Evolutionary conservation across 805 yeast genomes (phyloP).

Genomic region (Jamesozyma hellenica): DNA sequence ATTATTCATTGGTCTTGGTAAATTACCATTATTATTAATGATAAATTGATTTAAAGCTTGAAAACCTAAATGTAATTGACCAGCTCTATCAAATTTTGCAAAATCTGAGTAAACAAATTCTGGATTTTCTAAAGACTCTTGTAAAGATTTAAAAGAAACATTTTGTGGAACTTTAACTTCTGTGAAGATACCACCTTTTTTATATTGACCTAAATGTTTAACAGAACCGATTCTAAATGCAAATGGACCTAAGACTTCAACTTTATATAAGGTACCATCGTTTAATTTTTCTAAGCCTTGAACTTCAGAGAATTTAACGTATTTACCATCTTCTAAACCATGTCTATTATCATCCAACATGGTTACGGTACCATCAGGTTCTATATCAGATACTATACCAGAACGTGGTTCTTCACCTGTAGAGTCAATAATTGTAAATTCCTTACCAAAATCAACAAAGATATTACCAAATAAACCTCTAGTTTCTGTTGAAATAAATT

Average conservation of each 20-base stretch:
- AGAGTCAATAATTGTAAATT: constrained; percentile 69
- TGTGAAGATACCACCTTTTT: constrained; percentile 80
- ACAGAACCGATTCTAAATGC: constrained; percentile 65
- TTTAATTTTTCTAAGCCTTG: constrained; percentile 69
- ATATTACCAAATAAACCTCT: constrained; percentile 82
- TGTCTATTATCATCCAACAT: constrained; percentile 88
- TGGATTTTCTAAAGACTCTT: constrained; percentile 61
- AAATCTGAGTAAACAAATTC: constrained; percentile 76
- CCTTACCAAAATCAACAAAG: constrained; percentile 83
- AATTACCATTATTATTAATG: constrained; percentile 45
- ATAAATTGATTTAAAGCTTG: constrained; percentile 76
- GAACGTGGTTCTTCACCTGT: constrained; percentile 87
- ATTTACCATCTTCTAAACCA: constrained; percentile 86
- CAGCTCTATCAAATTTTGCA: constrained; percentile 89
- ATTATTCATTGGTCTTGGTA: constrained; percentile 69
- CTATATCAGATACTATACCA: constrained; percentile 87
- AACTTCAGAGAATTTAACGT: constrained; percentile 77
- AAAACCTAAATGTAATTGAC: constrained; percentile 84
- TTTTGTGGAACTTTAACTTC: constrained; percentile 80
- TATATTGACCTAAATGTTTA: constrained; percentile 51
- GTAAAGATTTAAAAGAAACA: constrained; percentile 52
- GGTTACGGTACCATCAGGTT: constrained; percentile 81
- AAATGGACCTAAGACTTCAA: constrained; percentile 88
- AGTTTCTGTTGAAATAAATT: constrained; percentile 71
- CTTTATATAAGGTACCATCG: constrained; percentile 61